Base-by-base conservation (phyloP, 257 asterid genomes). In the Nemophila menziesii region DNA sequence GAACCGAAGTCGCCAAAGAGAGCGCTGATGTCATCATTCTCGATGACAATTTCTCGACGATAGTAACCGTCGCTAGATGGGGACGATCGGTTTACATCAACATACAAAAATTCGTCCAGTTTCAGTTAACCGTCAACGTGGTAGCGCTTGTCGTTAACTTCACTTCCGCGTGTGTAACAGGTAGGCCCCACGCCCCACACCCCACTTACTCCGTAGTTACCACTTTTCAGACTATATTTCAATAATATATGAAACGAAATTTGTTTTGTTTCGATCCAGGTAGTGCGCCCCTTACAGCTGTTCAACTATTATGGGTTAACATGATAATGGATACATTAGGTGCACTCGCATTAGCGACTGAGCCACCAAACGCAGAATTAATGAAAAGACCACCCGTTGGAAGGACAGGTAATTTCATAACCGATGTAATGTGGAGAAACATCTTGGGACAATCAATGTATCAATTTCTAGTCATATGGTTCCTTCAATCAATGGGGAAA, bases 321-420 rank as follows among this genome's bases (percentile, higher is more conserved):
- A 89, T 89, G 98, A 89, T 89, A 39, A 89, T 89, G 98, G 98
- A 89, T 71, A 89, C 95, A 2, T 63, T 89, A 8, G 98, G 98
- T 5, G 98, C 98, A 17, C 93, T 87, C 27, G 97, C 95, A 8
- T 69, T 87, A 6, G 97, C 97, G 47, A 87, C 97, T 0, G 98
- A 89, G 70, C 95, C 98, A 14, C 95, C 98, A 0, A 67, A 77
- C 1, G 93, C 78, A 1, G 94, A 75, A 20, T 74, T 83, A 12
- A 84, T 89, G 98, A 84, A 84, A 64, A 75, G 83, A 58, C 22
- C 84, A 8, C 98, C 98, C 0, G 95, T 89, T 7, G 95, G 98
- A 49, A 70, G 95, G 65, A 65, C 66, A 0, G 95, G 94, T 20
- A 78, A 65, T 56, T 89, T 89, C 68, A 89, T 89, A 18, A 84